Conservation (phyloP, 176 grass and related monocot genomes). For the Miscanthus lutarioriparius region DNA sequence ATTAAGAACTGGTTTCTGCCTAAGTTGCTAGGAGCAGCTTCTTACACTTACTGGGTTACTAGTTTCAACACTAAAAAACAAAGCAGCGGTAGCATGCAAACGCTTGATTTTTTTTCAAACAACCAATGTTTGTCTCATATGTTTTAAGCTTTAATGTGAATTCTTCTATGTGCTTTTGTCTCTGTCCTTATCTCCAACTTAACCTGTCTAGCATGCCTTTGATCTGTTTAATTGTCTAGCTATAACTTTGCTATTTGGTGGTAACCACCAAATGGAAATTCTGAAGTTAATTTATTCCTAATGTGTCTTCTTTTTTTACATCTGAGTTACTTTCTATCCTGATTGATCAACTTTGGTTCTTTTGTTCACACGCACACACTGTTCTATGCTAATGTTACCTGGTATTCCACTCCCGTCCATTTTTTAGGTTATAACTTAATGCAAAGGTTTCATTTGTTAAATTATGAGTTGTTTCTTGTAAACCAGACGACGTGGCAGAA, state of each 20-base stretch:
- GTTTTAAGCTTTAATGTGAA: constrained; percentile 1
- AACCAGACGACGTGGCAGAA: constrained; percentile 44
- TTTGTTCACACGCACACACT: neutral
- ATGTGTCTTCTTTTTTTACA: neutral
- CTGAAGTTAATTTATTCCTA: neutral
- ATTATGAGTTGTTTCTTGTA: constrained; percentile 24
- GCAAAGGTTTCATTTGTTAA: neutral
- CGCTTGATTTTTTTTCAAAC: neutral
- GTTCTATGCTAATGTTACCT: neutral
- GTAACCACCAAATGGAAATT: neutral
- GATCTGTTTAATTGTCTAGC: neutral
- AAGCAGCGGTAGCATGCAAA: constrained; percentile 7
- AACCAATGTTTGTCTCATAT: neutral
- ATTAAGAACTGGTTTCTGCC: constrained; percentile 11
- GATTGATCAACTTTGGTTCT: neutral
- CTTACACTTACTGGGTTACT: neutral
- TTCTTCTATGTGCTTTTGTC: constrained; percentile 9
- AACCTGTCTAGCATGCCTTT: neutral
- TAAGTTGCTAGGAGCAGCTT: constrained; percentile 13
- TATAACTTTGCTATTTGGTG: neutral
- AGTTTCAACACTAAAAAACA: neutral
- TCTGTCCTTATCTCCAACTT: neutral
- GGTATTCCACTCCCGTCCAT: neutral
- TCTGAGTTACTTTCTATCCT: neutral
- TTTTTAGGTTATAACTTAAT: neutral